Evolutionary conservation across 495 filamentous ascomycete species (phyloP), one percentile per base, ranked within the genome.

Genomic region (Aspergillus saccharolyticus): DNA sequence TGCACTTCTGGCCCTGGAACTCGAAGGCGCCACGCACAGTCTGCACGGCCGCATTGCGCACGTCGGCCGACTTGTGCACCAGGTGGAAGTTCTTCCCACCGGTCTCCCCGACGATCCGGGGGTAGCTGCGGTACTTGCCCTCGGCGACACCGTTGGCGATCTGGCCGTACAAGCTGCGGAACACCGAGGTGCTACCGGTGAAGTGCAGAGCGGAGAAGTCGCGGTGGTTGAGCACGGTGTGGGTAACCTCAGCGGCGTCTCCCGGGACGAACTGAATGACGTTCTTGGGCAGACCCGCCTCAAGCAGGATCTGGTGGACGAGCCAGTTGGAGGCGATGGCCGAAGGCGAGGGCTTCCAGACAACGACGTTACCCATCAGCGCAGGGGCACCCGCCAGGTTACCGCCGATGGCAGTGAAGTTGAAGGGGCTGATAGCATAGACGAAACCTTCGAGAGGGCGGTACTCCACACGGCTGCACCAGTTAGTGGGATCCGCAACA

Each of bases 31-130:
- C 89, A 54, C 89, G 85, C 17, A 93, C 82, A 25, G 89, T 92
- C 61, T 92, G 85, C 21, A 87, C 75, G 15, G 82, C 87, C 42
- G 89, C 89, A 63, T 91, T 91, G 48, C 81, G 80, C 24, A 91
- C 60, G 65, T 91, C 85, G 30, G 89, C 89, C 0, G 84, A 87
- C 53, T 78, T 70, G 73, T 92, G 89, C 21, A 93, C 69, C 54
- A 93, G 71, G 72, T 92, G 89, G 80, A 91, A 93, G 76, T 93
- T 93, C 83, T 93, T 93, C 59, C 89, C 89, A 60, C 89, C 89
- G 2, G 89, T 91, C 78, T 94, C 89, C 54, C 88, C 89, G 14
- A 93, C 89, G 49, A 93, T 88, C 58, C 89, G 84, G 17, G 89
- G 89, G 72, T 91, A 94, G 61, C 82, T 80, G 59, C 79, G 78